Conservation (phyloP, 352 stramenopile genomes). For the Phytopythium cucurbitacearum region DNA sequence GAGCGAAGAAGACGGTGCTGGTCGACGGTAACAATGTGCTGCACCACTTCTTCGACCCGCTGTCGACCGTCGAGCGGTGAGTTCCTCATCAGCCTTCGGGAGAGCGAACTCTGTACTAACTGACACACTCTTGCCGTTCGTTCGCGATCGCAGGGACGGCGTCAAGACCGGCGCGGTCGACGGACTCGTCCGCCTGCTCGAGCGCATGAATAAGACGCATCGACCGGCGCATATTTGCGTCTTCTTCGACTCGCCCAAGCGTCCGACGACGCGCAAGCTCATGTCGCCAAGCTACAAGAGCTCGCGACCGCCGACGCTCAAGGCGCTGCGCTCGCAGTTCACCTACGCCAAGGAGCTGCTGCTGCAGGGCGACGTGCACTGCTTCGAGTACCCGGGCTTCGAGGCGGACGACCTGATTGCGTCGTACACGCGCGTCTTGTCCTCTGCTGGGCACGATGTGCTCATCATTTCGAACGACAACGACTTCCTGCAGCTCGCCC, state of each 20-base stretch:
- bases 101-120: no score
- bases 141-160: slow-evolving; percentile 17
- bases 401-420: slow-evolving; percentile 71
- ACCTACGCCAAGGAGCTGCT: slow-evolving; percentile 29
- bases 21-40: slow-evolving; percentile 67
- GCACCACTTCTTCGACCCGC: slow-evolving; percentile 54
- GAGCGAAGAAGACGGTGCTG: slow-evolving; percentile 38
- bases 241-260: slow-evolving; percentile 52
- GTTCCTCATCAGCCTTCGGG: slow-evolving; percentile 1
- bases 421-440: slow-evolving; percentile 45
- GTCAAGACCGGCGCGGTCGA: slow-evolving; percentile 37
- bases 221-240: slow-evolving; percentile 46
- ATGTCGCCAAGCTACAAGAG: slow-evolving; percentile 56
- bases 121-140: not conserved
- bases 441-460: slow-evolving; percentile 39
- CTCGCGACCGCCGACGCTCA: slow-evolving; percentile 28
- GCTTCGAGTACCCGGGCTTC: slow-evolving; percentile 39
- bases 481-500: slow-evolving; percentile 63
- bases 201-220: slow-evolving; percentile 45
- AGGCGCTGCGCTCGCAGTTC: slow-evolving; percentile 37
- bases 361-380: slow-evolving; percentile 28
- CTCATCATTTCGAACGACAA: slow-evolving; percentile 70
- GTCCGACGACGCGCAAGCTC: slow-evolving; percentile 34
- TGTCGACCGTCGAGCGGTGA: slow-evolving; percentile 28
- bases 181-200: slow-evolving; percentile 35